Conservation (phyloP, 192 early-diverging fungal genomes). For the Coemansia sp. region DNA sequence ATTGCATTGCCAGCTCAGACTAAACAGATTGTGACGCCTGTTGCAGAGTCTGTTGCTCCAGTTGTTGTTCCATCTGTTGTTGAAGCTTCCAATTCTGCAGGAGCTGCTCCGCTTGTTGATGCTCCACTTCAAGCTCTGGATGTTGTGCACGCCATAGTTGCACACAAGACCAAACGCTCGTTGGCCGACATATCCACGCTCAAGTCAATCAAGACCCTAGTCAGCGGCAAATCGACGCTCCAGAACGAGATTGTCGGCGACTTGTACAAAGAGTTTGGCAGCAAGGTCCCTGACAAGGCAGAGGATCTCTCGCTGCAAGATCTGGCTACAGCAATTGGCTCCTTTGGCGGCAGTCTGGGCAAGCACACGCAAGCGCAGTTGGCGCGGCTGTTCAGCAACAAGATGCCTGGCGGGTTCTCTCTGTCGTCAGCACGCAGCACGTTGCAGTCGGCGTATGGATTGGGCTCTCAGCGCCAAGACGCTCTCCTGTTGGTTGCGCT, state of each 20-base stretch:
- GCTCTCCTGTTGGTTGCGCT: slow-evolving; percentile 72
- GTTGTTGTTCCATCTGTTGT: neutral
- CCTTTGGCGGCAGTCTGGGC: slow-evolving; percentile 64
- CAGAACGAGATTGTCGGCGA: slow-evolving; percentile 97
- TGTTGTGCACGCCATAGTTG: slow-evolving; percentile 73
- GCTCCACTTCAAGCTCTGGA: slow-evolving; percentile 73
- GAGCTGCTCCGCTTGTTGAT: slow-evolving; percentile 59
- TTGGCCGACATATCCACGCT: slow-evolving; percentile 67
- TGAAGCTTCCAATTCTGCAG: neutral
- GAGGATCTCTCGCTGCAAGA: slow-evolving; percentile 88
- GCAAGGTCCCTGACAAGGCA: slow-evolving; percentile 80
- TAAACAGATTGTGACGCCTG: slow-evolving; percentile 23
- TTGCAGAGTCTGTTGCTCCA: slow-evolving; percentile 32
- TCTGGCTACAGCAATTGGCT: slow-evolving; percentile 63
- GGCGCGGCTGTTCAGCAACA: slow-evolving; percentile 75
- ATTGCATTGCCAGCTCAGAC: neutral
- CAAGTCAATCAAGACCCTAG: slow-evolving; percentile 70
- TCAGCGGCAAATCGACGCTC: slow-evolving; percentile 85
- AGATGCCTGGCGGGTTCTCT: slow-evolving; percentile 91
- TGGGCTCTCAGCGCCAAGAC: slow-evolving; percentile 72
- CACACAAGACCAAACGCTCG: slow-evolving; percentile 85
- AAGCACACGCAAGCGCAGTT: slow-evolving; percentile 72
- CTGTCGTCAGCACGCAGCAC: slow-evolving; percentile 69
- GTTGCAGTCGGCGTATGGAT: slow-evolving; percentile 66
- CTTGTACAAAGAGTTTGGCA: slow-evolving; percentile 87